phyloP scores from a whole-genome alignment of 2,329 filamentous ascomycete species.

The Fusarium subglutinans region DNA sequence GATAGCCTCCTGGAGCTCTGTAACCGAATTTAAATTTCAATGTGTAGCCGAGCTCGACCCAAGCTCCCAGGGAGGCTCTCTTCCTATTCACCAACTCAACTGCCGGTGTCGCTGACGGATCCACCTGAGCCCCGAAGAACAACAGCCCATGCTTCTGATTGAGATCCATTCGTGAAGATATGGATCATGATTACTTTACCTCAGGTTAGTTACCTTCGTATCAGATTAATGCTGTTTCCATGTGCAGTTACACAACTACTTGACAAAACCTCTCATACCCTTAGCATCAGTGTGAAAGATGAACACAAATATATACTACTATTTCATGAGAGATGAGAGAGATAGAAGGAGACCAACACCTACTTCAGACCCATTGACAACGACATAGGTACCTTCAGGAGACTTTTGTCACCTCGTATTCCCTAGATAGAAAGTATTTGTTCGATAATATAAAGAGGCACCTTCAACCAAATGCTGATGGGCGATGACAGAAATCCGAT shows the following conservation, averaged over 20 bases:
- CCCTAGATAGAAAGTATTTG: background rate
- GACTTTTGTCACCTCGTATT: background rate
- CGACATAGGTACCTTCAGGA: background rate
- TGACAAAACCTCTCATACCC: background rate
- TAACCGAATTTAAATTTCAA: constrained; percentile 26
- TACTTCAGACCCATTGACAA: background rate
- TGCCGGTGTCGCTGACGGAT: constrained; percentile 33
- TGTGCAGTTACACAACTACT: background rate
- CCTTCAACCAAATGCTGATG: background rate
- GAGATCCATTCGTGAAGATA: constrained; percentile 31
- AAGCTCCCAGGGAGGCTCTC: constrained; percentile 31
- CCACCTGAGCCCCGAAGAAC: constrained; percentile 28
- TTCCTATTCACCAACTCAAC: constrained; percentile 37
- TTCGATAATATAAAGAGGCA: background rate
- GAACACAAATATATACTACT: background rate
- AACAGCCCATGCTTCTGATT: constrained; percentile 29
- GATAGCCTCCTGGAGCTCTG: constrained; percentile 5
- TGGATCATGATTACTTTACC: constrained; percentile 25
- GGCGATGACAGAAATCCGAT: background rate
- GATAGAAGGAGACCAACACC: background rate
- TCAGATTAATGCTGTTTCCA: background rate
- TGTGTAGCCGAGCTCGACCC: constrained; percentile 28
- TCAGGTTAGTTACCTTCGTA: constrained; percentile 14
- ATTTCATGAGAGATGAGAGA: background rate
- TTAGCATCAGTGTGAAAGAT: background rate